A percentile compares a stretch with the other conserved stretches of the same genome.
These are phyloP conservation scores for Aethionema arabicum DNA, from an alignment of 345 rosid genomes.

Conservation along the genomic window DNA sequence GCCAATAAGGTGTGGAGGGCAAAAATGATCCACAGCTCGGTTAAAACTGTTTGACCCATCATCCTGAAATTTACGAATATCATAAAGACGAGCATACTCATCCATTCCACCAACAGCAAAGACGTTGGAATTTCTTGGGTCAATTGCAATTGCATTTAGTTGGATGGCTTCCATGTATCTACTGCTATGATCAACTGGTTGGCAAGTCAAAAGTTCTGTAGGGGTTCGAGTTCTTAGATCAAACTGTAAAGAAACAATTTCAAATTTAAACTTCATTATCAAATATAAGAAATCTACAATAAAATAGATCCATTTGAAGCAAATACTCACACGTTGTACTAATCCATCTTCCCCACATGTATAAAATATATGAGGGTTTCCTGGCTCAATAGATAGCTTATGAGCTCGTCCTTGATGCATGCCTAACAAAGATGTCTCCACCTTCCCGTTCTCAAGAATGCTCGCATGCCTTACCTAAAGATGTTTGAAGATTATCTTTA, in stretches of 20 bases:
- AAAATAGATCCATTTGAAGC: not conserved
- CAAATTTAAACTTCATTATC: not conserved
- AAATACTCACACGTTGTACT: conserved; percentile 74
- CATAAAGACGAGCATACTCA: conserved; percentile 81
- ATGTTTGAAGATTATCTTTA: not conserved
- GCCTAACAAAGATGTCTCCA: conserved; percentile 55
- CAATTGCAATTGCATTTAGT: conserved; percentile 77
- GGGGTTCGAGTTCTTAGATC: conserved; percentile 70
- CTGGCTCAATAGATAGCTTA: conserved; percentile 86
- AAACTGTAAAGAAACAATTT: conserved; percentile 52
- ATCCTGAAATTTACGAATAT: conserved; percentile 66
- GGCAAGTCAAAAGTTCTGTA: conserved; percentile 73
- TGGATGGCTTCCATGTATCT: conserved; percentile 41
- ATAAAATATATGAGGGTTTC: conserved; percentile 77
- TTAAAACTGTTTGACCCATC: conserved; percentile 54
- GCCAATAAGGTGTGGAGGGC: conserved; percentile 74
- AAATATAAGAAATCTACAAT: conserved; percentile 3
- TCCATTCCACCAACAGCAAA: conserved; percentile 81
- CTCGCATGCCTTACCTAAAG: conserved; percentile 78
- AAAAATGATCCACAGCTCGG: conserved; percentile 59
- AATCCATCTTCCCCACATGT: conserved; percentile 93
- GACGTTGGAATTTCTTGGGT: conserved; percentile 77
- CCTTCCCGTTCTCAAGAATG: conserved; percentile 61
- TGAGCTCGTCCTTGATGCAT: conserved; percentile 68
- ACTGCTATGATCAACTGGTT: conserved; percentile 39